These are phyloP conservation scores for Cornus kousa DNA, from an alignment of 148 eudicot species.

Conservation along the genomic window DNA sequence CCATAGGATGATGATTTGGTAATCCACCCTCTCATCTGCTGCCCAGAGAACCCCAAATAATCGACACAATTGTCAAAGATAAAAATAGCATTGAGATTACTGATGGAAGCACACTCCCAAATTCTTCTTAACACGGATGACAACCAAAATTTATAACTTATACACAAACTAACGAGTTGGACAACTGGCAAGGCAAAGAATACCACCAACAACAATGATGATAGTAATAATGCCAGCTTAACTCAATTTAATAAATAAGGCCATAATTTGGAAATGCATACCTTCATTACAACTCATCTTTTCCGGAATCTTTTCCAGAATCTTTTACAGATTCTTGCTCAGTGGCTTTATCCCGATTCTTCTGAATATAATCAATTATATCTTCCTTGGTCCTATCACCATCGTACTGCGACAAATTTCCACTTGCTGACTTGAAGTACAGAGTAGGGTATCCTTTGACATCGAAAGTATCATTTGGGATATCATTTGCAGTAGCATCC, in stretches of 20 bases:
- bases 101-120: neutral
- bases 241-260: neutral
- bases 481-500: conserved; percentile 78
- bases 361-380: conserved; percentile 50
- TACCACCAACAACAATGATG: neutral
- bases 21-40: neutral
- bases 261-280: conserved; percentile 11
- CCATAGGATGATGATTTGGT: neutral
- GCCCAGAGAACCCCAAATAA: neutral
- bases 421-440: conserved; percentile 66
- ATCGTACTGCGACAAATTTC: conserved; percentile 40
- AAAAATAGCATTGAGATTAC: neutral
- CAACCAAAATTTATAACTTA: no score
- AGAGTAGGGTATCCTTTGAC: conserved; percentile 72
- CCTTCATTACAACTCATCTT: conserved; percentile 57
- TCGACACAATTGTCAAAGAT: no score
- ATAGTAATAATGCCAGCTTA: neutral
- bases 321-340: conserved; percentile 32
- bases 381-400: conserved; percentile 62
- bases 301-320: conserved; percentile 20
- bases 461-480: conserved; percentile 43
- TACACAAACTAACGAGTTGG: no score
- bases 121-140: no score
- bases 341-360: conserved; percentile 43
- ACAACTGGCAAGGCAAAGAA: neutral